Evolutionary conservation across 768 basidiomycete species (phyloP).

Genomic region (Tulasnella sp.): DNA sequence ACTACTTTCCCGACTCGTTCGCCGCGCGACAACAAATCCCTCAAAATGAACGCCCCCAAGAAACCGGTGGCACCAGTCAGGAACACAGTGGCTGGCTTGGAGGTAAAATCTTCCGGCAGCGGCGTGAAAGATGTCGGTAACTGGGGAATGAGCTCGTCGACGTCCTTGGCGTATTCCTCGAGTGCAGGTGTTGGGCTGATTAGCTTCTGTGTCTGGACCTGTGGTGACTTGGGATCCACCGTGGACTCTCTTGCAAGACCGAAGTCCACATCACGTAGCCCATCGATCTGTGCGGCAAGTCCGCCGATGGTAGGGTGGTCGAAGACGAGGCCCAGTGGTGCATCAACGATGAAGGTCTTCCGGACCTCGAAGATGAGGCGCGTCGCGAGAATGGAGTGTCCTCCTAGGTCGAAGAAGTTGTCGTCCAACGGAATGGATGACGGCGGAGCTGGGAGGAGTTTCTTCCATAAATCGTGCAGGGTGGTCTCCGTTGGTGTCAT

Average conservation of each 20-base stretch:
- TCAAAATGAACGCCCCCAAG: conserved; percentile 84
- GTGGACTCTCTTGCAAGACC: conserved; percentile 41
- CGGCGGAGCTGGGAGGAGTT: conserved; percentile 66
- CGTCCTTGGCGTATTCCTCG: conserved; percentile 72
- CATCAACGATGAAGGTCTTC: conserved; percentile 79
- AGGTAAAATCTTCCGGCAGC: conserved; percentile 43
- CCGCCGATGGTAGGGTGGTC: conserved; percentile 74
- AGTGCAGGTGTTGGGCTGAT: conserved; percentile 23
- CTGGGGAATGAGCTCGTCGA: conserved; percentile 43
- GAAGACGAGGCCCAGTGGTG: conserved; percentile 85
- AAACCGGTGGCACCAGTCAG: conserved; percentile 96
- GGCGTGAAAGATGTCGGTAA: conserved; percentile 51
- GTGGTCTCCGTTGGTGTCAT: conserved; percentile 62
- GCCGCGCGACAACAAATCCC: conserved; percentile 54
- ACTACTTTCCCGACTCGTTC: conserved; percentile 71
- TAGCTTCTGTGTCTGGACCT: conserved; percentile 20
- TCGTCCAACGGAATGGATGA: conserved; percentile 75
- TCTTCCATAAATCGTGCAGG: conserved; percentile 75
- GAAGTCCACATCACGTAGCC: conserved; percentile 64
- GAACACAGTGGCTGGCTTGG: conserved; percentile 61
- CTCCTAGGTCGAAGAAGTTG: conserved; percentile 95
- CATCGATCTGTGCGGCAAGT: conserved; percentile 65
- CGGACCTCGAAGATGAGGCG: conserved; percentile 94
- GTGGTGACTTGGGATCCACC: background rate
- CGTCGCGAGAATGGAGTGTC: conserved; percentile 96